phyloP scores from a whole-genome alignment of 495 filamentous ascomycete species.

The Penicillium macrosclerotiorum region DNA sequence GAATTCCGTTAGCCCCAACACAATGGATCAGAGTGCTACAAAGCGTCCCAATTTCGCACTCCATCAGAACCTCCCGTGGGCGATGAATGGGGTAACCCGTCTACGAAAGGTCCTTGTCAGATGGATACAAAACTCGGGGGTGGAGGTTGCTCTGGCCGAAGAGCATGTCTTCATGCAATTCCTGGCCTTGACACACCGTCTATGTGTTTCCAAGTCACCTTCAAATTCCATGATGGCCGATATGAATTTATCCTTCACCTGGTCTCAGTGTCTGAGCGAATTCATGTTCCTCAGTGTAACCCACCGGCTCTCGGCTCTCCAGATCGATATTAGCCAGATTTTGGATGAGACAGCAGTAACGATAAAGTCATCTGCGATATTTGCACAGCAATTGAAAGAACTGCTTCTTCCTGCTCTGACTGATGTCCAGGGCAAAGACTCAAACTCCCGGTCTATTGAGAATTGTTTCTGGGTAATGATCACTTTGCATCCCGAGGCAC shows the following conservation, averaged over 20 bases:
- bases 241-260: constrained; percentile 23
- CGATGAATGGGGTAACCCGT: constrained; percentile 37
- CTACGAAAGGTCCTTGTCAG: constrained; percentile 30
- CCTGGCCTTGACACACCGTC: constrained; percentile 18
- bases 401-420: constrained; percentile 25
- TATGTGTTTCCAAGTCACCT: constrained; percentile 13
- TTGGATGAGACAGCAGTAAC: constrained; percentile 22
- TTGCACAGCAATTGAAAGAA: constrained; percentile 16
- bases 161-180: constrained; percentile 23
- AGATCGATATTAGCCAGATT: constrained; percentile 25
- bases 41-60: constrained; percentile 15
- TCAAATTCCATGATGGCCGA: constrained; percentile 18
- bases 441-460: constrained; percentile 16
- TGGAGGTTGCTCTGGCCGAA: constrained; percentile 15
- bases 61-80: constrained; percentile 35
- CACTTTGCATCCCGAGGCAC: neutral
- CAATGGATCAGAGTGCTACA: neutral
- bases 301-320: constrained; percentile 19
- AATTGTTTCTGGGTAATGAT: constrained; percentile 29
- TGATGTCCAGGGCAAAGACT: constrained; percentile 18
- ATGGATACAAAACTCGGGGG: constrained; percentile 23
- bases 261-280: constrained; percentile 31
- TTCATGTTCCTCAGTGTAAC: constrained; percentile 22
- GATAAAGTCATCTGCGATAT: constrained; percentile 7
- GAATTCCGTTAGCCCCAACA: constrained; percentile 26